Percentiles rank a stretch among this genome's conserved stretches.
These are phyloP conservation scores for Parietaria judaica DNA, from an alignment of 306 rosid genomes.

Conservation along the genomic window DNA sequence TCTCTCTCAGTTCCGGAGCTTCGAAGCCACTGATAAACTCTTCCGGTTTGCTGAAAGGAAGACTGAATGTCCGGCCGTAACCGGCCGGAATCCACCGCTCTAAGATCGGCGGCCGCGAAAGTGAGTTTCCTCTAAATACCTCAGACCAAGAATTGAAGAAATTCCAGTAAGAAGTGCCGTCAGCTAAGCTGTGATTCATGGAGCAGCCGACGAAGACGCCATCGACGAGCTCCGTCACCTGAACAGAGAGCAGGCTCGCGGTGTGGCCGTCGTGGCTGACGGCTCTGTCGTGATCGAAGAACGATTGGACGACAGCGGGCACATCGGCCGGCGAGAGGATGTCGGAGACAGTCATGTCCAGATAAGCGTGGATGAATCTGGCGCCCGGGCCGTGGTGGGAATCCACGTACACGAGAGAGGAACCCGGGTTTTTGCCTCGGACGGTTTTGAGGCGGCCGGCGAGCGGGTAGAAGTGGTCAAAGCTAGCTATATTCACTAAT, in stretches of 20 bases:
- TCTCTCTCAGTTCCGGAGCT: slow-evolving; percentile 27
- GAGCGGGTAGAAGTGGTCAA: slow-evolving; percentile 51
- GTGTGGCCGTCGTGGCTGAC: slow-evolving; percentile 32
- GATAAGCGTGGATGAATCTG: slow-evolving; percentile 22
- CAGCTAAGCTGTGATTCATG: slow-evolving; percentile 27
- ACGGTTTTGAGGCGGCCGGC: no score
- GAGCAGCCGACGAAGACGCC: slow-evolving; percentile 41
- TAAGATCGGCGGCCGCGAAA: slow-evolving; percentile 26
- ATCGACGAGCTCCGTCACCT: slow-evolving; percentile 29
- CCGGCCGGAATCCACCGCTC: slow-evolving; percentile 40
- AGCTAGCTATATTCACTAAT: not conserved
- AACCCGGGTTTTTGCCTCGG: not conserved
- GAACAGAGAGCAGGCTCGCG: slow-evolving; percentile 26
- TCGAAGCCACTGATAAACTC: slow-evolving; percentile 27
- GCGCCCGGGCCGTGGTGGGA: not conserved
- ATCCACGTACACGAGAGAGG: not conserved
- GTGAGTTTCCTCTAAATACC: slow-evolving; percentile 14
- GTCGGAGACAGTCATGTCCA: slow-evolving; percentile 19
- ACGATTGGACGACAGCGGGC: slow-evolving; percentile 27
- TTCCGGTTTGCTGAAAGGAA: slow-evolving; percentile 35
- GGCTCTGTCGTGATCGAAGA: slow-evolving; percentile 33
- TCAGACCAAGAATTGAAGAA: slow-evolving; percentile 33
- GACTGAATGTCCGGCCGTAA: slow-evolving; percentile 20
- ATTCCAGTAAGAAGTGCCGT: slow-evolving; percentile 38
- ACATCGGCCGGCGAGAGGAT: slow-evolving; percentile 28